Conservation (phyloP, 164 flowering plant species). For the Kingdonia uniflora region DNA sequence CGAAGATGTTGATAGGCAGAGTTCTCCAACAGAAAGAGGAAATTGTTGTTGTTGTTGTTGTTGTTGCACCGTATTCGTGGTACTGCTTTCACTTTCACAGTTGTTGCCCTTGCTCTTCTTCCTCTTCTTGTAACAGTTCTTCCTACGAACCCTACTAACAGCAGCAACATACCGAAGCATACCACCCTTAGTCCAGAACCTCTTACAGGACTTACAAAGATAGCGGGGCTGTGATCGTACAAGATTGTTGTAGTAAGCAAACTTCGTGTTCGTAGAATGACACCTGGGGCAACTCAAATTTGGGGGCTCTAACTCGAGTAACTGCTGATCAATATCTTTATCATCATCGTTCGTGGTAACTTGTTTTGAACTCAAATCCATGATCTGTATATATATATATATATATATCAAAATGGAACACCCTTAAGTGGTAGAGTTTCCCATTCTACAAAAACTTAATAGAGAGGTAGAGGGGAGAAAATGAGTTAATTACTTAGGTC, state of each 20-base stretch:
- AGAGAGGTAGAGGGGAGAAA: neutral
- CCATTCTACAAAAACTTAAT: neutral
- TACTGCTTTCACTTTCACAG: no score
- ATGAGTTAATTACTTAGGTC: neutral
- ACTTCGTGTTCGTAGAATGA: constrained; percentile 63
- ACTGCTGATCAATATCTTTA: constrained; percentile 7
- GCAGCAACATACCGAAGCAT: constrained; percentile 43
- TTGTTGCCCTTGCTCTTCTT: no score
- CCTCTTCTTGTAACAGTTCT: no score
- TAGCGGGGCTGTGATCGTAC: constrained; percentile 74
- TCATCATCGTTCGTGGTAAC: constrained; percentile 25
- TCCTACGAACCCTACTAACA: no score
- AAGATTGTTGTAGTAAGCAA: constrained; percentile 82
- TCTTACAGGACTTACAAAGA: constrained; percentile 66
- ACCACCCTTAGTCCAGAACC: constrained; percentile 90
- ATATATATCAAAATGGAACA: neutral
- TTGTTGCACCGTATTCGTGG: no score
- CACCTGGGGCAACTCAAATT: constrained; percentile 70
- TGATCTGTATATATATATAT: constrained; percentile 5
- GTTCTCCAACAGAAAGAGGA: no score
- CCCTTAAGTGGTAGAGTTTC: neutral
- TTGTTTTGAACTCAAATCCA: constrained; percentile 60
- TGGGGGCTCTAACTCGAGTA: constrained; percentile 20
- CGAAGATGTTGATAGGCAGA: no score
- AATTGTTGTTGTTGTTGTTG: no score